Evolutionary conservation across 2,329 filamentous ascomycete species (phyloP).

Genomic region (Ascochyta rabiei): DNA sequence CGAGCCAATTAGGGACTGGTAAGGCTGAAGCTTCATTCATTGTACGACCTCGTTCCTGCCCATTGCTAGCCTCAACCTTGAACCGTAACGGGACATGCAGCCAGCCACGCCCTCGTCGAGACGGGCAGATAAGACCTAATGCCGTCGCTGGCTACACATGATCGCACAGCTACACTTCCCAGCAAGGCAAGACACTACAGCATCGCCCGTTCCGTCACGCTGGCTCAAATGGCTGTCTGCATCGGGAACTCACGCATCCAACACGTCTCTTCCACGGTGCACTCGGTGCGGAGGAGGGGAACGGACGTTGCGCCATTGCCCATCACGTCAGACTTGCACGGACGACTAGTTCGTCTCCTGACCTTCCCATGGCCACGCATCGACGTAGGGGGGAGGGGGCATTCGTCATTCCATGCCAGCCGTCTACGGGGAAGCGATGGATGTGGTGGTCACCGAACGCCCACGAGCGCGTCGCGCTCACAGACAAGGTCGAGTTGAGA

Average conservation of each 20-base stretch:
- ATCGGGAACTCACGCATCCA: constrained; percentile 8
- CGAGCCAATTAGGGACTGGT: not conserved
- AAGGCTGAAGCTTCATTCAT: constrained; percentile 15
- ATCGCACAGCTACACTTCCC: constrained; percentile 3
- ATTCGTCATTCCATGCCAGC: constrained; percentile 14
- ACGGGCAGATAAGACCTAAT: constrained; percentile 5
- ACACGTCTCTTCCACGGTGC: constrained; percentile 7
- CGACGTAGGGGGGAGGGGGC: constrained; percentile 6
- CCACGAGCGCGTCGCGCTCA: constrained; percentile 11
- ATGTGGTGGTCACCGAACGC: not conserved
- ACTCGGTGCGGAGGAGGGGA: not conserved
- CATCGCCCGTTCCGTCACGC: constrained; percentile 6
- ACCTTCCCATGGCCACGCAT: not conserved
- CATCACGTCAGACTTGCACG: constrained; percentile 1
- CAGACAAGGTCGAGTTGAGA: not conserved
- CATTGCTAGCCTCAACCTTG: constrained; percentile 5
- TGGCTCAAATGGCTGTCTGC: not conserved
- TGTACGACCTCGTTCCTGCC: constrained; percentile 11
- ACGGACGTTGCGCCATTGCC: not conserved
- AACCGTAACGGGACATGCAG: not conserved
- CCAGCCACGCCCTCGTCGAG: constrained; percentile 9
- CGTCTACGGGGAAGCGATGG: not conserved
- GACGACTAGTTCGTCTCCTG: constrained; percentile 4
- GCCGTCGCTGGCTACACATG: constrained; percentile 8
- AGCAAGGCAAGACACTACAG: not conserved